These are phyloP conservation scores for Ascosphaera aggregata DNA, from an alignment of 2,329 filamentous ascomycete genomes.

Conservation along the genomic window DNA sequence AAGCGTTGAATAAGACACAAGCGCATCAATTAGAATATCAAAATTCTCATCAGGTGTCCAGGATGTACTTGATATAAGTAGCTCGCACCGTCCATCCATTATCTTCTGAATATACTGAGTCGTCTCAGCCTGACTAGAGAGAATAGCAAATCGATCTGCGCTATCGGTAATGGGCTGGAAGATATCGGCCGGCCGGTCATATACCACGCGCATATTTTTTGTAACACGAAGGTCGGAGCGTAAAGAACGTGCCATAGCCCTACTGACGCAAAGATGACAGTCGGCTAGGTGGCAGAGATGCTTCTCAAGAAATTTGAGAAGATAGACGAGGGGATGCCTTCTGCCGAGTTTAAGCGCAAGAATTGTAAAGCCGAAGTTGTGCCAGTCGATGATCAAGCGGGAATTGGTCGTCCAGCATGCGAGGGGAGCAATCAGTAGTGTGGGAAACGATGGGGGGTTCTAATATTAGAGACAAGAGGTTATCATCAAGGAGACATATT, in stretches of 20 bases:
- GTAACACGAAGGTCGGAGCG: slow-evolving; percentile 40
- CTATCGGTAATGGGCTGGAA: slow-evolving; percentile 45
- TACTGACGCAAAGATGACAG: slow-evolving; percentile 67
- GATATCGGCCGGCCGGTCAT: slow-evolving; percentile 64
- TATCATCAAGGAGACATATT: background rate
- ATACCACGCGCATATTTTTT: slow-evolving; percentile 45
- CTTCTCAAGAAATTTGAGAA: slow-evolving; percentile 59
- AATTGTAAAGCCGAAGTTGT: slow-evolving; percentile 96
- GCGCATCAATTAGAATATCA: slow-evolving; percentile 57
- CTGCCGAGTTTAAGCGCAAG: slow-evolving; percentile 42
- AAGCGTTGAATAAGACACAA: slow-evolving; percentile 45
- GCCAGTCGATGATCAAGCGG: slow-evolving; percentile 81
- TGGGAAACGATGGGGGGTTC: slow-evolving; percentile 90
- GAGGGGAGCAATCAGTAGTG: slow-evolving; percentile 50
- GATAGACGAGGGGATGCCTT: slow-evolving; percentile 47
- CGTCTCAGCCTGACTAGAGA: slow-evolving; percentile 43
- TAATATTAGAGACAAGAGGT: slow-evolving; percentile 15
- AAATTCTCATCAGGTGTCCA: slow-evolving; percentile 98
- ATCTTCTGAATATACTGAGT: slow-evolving; percentile 35
- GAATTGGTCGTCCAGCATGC: slow-evolving; percentile 58
- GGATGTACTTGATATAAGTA: slow-evolving; percentile 82
- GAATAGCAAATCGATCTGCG: slow-evolving; percentile 31
- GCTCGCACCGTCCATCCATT: slow-evolving; percentile 31
- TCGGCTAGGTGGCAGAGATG: slow-evolving; percentile 43
- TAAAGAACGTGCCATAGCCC: slow-evolving; percentile 64